Evolutionary conservation across 441 rosid genomes (phyloP).

Genomic region (Corymbia citriodora): DNA sequence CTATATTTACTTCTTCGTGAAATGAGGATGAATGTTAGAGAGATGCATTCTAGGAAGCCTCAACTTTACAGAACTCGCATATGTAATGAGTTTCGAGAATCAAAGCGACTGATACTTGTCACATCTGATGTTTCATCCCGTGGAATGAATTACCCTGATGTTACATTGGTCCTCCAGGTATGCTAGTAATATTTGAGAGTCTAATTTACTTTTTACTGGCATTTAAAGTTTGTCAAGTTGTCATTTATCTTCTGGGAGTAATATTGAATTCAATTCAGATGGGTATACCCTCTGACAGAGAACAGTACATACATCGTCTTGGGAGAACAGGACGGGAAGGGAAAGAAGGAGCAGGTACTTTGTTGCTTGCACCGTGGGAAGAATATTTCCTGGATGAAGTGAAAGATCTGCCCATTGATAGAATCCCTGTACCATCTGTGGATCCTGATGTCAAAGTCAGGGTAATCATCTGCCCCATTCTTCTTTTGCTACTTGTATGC

Average conservation of each 20-base stretch:
- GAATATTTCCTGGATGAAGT: constrained; percentile 75
- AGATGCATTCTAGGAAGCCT: constrained; percentile 90
- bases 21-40: constrained; percentile 84
- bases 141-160: constrained; percentile 96
- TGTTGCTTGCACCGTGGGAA: constrained; percentile 95
- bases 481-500: neutral
- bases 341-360: constrained; percentile 73
- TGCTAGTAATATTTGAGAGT: neutral
- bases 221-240: neutral
- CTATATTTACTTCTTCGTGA: constrained; percentile 65
- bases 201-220: neutral
- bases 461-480: constrained; percentile 27
- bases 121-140: constrained; percentile 97
- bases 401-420: constrained; percentile 71
- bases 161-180: constrained; percentile 97
- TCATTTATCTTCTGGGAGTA: neutral
- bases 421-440: constrained; percentile 41
- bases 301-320: constrained; percentile 83
- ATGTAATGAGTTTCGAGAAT: constrained; percentile 77
- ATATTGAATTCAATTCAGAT: constrained; percentile 32
- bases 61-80: constrained; percentile 72
- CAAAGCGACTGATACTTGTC: constrained; percentile 68
- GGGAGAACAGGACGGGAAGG: constrained; percentile 94
- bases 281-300: constrained; percentile 77
- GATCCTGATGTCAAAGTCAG: constrained; percentile 48